Base-by-base conservation (phyloP, 2,329 filamentous ascomycete species). In the Ascocoryne sarcoides region DNA sequence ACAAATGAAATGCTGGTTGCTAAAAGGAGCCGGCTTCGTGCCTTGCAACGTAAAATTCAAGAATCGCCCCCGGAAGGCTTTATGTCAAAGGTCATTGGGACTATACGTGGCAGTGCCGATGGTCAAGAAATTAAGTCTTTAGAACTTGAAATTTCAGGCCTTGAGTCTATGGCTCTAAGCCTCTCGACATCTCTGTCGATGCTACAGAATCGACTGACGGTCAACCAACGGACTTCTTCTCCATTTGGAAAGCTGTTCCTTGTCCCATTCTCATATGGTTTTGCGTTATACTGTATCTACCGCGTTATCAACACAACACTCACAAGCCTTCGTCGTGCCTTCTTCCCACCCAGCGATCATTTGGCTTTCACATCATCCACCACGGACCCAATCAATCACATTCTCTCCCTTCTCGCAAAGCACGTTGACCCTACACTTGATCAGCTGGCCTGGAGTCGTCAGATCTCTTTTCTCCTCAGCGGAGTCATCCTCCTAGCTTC, bases 371-470 rank as follows among this genome's bases (percentile, higher is more conserved):
- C 51, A 31, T 75, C 28, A 81, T 86, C 61, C 73, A 81, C 19
- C 76, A 76, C 79, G 12, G 88, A 94, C 57, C 87, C 87, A 1
- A 84, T 94, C 58, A 93, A 84, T 64, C 83, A 86, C 48, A 72
- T 90, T 46, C 74, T 94, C 7, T 84, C 84, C 4, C 70, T 93
- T 10, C 65, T 94, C 14, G 85, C 84, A 3, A 81, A 82, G 41
- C 84, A 93, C 63, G 89, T 84, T 75, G 84, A 93, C 57, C 84
- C 84, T 2, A 76, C 80, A 45, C 73, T 94, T 18, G 84, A 94
- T 62, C 84, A 87, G 55, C 73, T 78, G 9, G 83, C 84, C 8
- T 93, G 86, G 85, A 81, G 84, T 16, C 80, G 85, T 20, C 84
- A 87, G 56, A 89, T 93, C 49, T 87, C 82, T 44, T 93, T 94